Conservation (phyloP, 805 yeast species). For the Candida montana region DNA sequence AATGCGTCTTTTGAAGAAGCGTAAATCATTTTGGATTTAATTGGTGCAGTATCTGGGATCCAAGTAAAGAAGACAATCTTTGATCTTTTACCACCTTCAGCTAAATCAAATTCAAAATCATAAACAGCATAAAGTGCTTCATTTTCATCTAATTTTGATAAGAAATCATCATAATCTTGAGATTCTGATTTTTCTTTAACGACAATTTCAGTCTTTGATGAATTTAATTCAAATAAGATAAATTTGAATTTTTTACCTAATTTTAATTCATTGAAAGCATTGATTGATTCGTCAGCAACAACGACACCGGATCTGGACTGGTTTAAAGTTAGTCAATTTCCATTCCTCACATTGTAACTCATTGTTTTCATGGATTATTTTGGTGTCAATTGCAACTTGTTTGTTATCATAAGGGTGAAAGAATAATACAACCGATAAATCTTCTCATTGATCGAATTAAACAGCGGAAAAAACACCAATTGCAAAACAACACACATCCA, state of each 20-base stretch:
- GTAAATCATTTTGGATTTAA: conserved; percentile 95
- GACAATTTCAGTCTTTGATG: conserved; percentile 82
- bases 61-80: conserved; percentile 72
- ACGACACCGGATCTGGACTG: conserved; percentile 50
- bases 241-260: conserved; percentile 86
- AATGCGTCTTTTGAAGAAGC: conserved; percentile 98
- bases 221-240: conserved; percentile 76
- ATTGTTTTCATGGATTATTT: no score
- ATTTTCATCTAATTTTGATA: conserved; percentile 87
- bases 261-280: conserved; percentile 93
- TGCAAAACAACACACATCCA: no score
- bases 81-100: conserved; percentile 91
- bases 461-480: no score
- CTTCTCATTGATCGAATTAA: no score
- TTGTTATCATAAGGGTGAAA: no score
- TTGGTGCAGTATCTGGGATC: conserved; percentile 97
- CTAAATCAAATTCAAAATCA: conserved; percentile 92
- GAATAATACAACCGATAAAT: no score
- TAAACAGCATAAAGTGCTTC: conserved; percentile 96
- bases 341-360: no score
- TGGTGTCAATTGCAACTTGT: no score
- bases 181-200: conserved; percentile 81
- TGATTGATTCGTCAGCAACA: conserved; percentile 84
- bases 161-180: conserved; percentile 74
- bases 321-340: not conserved